Percentiles rank a stretch among this genome's conserved stretches.
phyloP scores from a whole-genome alignment of 1,284 basidiomycete genomes.

The Sanghuangporus sanghuang region DNA sequence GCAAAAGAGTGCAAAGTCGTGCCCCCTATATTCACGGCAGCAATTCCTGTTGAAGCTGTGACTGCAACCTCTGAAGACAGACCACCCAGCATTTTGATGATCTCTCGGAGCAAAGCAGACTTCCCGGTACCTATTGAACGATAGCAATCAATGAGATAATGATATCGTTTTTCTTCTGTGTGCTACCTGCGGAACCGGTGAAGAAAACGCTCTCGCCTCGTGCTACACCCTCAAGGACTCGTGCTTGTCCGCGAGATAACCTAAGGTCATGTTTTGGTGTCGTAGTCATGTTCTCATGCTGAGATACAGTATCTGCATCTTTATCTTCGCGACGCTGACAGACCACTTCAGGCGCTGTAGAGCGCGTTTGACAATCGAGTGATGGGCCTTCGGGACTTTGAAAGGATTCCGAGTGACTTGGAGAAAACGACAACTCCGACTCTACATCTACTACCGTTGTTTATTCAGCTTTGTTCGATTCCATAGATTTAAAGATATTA shows the following conservation, averaged over 20 bases:
- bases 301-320: background rate
- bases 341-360: background rate
- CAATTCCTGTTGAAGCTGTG: constrained; percentile 47
- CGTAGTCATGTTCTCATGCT: background rate
- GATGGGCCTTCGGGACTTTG: background rate
- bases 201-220: constrained; percentile 70
- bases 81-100: constrained; percentile 40
- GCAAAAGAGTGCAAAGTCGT: constrained; percentile 52
- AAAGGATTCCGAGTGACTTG: background rate
- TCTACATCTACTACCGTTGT: background rate
- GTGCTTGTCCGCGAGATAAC: constrained; percentile 50
- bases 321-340: background rate
- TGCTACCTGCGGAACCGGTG: constrained; percentile 70
- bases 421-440: background rate
- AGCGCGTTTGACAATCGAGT: background rate
- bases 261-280: background rate
- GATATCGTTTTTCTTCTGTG: background rate
- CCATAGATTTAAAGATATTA: background rate
- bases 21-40: constrained; percentile 50
- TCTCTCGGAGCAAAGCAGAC: constrained; percentile 42
- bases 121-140: constrained; percentile 38
- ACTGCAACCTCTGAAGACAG: constrained; percentile 36
- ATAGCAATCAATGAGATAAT: background rate
- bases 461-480: background rate
- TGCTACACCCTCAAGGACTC: constrained; percentile 50